Evolutionary conservation across 2,329 filamentous ascomycete genomes (phyloP), one percentile per base, ranked within the genome.

Genomic region (Neoscytalidium dimidiatum): DNA sequence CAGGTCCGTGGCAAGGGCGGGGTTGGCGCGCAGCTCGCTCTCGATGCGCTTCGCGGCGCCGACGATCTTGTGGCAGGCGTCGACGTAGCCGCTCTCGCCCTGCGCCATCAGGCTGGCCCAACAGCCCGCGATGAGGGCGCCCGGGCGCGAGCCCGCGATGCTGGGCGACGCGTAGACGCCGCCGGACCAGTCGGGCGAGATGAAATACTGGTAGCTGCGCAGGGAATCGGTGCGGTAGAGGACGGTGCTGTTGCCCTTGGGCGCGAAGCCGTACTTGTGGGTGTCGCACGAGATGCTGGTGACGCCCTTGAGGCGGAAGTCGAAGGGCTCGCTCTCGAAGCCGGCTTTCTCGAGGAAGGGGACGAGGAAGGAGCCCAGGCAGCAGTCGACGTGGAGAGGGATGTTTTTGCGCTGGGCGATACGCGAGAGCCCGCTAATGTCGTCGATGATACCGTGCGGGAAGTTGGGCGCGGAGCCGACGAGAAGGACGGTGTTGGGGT

Each of bases 221-320:
- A 96, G 86, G 52, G 86, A 81, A 35, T 89, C 85, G 51, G 88
- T 91, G 71, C 95, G 92, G 84, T 99, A 99, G 46, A 99, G 85
- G 14, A 97, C 85, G 1, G 93, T 95, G 61, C 91, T 95, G 84
- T 96, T 99, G 70, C 95, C 95, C 82, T 99, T 99, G 62, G 95
- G 95, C 1, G 95, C 95, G 75, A 99, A 99, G 41, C 95, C 95
- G 77, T 99, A 99, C 79, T 99, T 99, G 85, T 99, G 95, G 2
- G 95, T 99, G 77, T 99, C 95, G 77, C 94, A 96, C 70, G 89
- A 93, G 78, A 99, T 98, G 77, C 90, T 94, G 3, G 94, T 97
- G 41, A 99, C 95, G 71, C 95, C 95, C 70, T 92, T 92, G 66
- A 96, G 88, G 64, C 91, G 88, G 86, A 99, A 99, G 78, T 99